Evolutionary conservation across 1,284 basidiomycete genomes (phyloP).

Genomic region (Stereum hirsutum): DNA sequence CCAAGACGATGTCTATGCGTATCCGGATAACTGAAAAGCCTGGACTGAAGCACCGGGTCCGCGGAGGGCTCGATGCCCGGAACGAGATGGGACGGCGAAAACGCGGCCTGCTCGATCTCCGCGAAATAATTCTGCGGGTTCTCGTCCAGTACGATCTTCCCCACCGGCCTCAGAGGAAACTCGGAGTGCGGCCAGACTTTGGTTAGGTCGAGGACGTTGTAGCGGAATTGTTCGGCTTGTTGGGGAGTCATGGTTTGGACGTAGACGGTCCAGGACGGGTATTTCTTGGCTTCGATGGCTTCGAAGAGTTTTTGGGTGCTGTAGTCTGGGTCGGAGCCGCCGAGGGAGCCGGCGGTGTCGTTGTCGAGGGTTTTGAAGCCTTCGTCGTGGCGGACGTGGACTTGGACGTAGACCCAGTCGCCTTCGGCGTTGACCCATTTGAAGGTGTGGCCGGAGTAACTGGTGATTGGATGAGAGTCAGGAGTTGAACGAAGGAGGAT

Average conservation of each 20-base stretch:
- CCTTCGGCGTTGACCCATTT: conserved; percentile 83
- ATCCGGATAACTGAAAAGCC: conserved; percentile 94
- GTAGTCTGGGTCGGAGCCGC: conserved; percentile 78
- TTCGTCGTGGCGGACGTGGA: conserved; percentile 70
- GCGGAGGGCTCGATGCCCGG: conserved; percentile 84
- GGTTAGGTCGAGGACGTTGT: conserved; percentile 86
- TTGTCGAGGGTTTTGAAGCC: conserved; percentile 75
- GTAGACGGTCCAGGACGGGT: conserved; percentile 74
- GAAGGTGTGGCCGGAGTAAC: conserved; percentile 90
- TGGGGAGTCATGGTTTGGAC: conserved; percentile 85
- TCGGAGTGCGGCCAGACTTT: conserved; percentile 84
- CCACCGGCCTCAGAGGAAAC: conserved; percentile 81
- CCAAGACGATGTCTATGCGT: conserved; percentile 87
- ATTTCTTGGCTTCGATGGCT: conserved; percentile 70
- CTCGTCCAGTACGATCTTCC: conserved; percentile 81
- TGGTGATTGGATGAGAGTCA: no score
- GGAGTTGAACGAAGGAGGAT: no score
- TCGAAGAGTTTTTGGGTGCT: conserved; percentile 72
- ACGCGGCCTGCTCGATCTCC: conserved; percentile 81
- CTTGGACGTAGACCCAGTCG: conserved; percentile 75
- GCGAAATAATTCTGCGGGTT: conserved; percentile 84
- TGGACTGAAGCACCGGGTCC: conserved; percentile 88
- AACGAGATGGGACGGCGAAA: conserved; percentile 79
- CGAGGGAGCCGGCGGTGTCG: conserved; percentile 42
- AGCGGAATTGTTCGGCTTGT: conserved; percentile 86